Conservation (phyloP, 2,329 filamentous ascomycete species). For the Ophiostoma ulmi region DNA sequence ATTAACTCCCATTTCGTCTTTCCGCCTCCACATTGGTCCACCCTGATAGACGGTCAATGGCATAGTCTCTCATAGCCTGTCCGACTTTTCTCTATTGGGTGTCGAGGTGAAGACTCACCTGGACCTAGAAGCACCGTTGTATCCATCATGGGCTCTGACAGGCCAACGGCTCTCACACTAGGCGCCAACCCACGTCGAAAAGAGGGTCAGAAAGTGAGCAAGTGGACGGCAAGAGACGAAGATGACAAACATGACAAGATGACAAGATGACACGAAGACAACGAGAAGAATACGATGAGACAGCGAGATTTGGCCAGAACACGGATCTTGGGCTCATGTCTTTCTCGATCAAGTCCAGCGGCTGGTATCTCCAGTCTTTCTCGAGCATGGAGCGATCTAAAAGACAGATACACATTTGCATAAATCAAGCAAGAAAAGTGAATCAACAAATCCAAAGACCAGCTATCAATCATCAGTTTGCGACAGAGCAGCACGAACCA, state of each 20-base stretch:
- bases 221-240: not conserved
- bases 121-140: not conserved
- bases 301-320: too few relatives aligned
- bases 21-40: conserved; percentile 4
- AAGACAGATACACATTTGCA: not conserved
- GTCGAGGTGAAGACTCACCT: not conserved
- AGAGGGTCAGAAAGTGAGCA: not conserved
- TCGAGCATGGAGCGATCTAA: too few relatives aligned
- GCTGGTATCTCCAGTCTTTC: too few relatives aligned
- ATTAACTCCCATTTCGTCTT: not conserved
- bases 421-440: not conserved
- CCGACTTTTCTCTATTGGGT: not conserved
- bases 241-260: not conserved
- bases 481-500: not conserved
- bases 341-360: too few relatives aligned
- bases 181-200: not conserved
- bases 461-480: not conserved
- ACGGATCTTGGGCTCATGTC: too few relatives aligned
- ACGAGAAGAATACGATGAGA: too few relatives aligned
- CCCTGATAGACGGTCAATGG: not conserved
- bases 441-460: not conserved
- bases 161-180: not conserved
- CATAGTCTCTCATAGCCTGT: not conserved
- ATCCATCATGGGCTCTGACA: not conserved
- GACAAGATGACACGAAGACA: not conserved